A percentile compares a stretch with the other conserved stretches of the same genome.
These are phyloP conservation scores for Aspergillus pseudonomiae DNA, from an alignment of 2,329 filamentous ascomycete genomes.

Conservation along the genomic window DNA sequence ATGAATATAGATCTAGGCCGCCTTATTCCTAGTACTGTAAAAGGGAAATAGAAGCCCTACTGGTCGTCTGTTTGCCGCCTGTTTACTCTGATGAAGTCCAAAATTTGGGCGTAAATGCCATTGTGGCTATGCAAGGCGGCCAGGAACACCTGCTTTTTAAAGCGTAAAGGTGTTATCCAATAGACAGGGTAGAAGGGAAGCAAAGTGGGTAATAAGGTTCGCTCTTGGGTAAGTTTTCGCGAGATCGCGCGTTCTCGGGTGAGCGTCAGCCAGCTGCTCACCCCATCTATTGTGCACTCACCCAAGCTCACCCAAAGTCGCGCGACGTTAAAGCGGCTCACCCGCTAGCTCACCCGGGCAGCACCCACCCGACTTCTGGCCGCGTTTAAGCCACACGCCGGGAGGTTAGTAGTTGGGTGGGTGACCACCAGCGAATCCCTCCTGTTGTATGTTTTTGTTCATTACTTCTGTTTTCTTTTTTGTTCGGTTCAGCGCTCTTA, in stretches of 20 bases:
- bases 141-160: neutral
- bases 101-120: neutral
- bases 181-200: neutral
- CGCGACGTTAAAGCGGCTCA: too few relatives aligned
- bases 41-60: neutral
- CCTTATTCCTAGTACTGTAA: neutral
- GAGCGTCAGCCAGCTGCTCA: too few relatives aligned
- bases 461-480: too few relatives aligned
- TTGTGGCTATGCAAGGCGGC: neutral
- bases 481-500: too few relatives aligned
- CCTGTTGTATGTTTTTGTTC: too few relatives aligned
- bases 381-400: too few relatives aligned
- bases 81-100: neutral
- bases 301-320: too few relatives aligned
- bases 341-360: too few relatives aligned
- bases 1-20: neutral
- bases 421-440: too few relatives aligned
- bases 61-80: neutral
- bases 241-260: neutral
- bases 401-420: too few relatives aligned
- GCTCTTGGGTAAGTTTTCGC: neutral
- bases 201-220: neutral
- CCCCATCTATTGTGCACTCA: too few relatives aligned
- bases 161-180: neutral
- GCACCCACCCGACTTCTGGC: too few relatives aligned